Evolutionary conservation across 1,284 basidiomycete genomes (phyloP).

Genomic region (Wolfiporia cocos): DNA sequence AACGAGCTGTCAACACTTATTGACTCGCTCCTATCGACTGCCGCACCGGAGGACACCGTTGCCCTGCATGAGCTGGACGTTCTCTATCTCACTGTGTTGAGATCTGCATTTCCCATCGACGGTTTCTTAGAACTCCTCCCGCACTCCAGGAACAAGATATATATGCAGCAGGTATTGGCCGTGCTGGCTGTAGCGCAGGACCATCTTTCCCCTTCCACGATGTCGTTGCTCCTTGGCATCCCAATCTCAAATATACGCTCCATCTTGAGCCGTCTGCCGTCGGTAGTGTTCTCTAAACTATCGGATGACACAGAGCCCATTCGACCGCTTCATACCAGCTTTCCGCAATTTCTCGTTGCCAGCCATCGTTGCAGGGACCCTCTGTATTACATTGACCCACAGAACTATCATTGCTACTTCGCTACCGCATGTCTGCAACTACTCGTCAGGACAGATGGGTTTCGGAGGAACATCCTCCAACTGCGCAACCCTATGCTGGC

Average conservation of each 20-base stretch:
- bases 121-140: too few relatives aligned
- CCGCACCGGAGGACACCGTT: not conserved
- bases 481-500: not conserved
- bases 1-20: not conserved
- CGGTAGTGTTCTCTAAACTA: not conserved
- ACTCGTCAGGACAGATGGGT: not conserved
- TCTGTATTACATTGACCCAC: conserved; percentile 1
- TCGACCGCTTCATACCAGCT: conserved; percentile 5
- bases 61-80: not conserved
- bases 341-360: conserved; percentile 6
- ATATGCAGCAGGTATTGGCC: not conserved
- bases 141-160: not conserved
- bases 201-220: not conserved
- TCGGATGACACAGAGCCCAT: not conserved
- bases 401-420: not conserved
- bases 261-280: not conserved
- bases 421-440: not conserved
- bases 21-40: not conserved
- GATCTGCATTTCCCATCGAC: too few relatives aligned
- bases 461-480: not conserved
- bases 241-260: not conserved
- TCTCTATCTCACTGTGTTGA: too few relatives aligned
- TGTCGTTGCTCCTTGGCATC: conserved; percentile 1
- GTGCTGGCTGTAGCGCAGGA: conserved; percentile 3
- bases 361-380: not conserved